Percentiles rank a stretch among this genome's conserved stretches.
Evolutionary conservation across 2,329 filamentous ascomycete species (phyloP).

Genomic region (Cercospora brassicicola): DNA sequence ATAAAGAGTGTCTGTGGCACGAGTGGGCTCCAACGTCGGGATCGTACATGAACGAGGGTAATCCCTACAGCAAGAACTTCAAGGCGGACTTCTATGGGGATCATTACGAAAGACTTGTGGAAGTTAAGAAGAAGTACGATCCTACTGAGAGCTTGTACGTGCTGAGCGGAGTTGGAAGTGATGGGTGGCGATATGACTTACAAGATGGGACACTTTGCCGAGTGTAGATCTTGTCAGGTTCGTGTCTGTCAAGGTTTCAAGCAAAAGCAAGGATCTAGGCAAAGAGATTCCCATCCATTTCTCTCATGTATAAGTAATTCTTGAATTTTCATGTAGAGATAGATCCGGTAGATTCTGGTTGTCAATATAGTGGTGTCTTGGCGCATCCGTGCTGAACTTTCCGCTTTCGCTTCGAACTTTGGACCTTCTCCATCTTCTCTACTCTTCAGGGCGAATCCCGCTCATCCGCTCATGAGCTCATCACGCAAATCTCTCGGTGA

Average conservation of each 20-base stretch:
- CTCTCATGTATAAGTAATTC: background rate
- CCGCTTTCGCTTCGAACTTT: background rate
- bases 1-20: slow-evolving; percentile 33
- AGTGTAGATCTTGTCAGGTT: background rate
- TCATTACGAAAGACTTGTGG: slow-evolving; percentile 42
- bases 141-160: slow-evolving; percentile 35
- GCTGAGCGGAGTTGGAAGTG: slow-evolving; percentile 29
- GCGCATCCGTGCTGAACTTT: background rate
- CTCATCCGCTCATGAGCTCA: background rate
- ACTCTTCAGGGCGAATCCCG: background rate
- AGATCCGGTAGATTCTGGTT: background rate
- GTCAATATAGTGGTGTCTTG: background rate
- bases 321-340: background rate
- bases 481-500: background rate
- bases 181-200: slow-evolving; percentile 32
- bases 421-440: background rate
- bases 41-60: slow-evolving; percentile 47
- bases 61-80: slow-evolving; percentile 45
- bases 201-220: slow-evolving; percentile 29
- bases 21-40: slow-evolving; percentile 44
- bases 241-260: background rate
- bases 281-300: background rate
- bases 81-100: slow-evolving; percentile 46
- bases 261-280: no score
- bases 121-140: slow-evolving; percentile 48